Base-by-base conservation (phyloP, 805 yeast genomes). In the Cyberlindnera bimundalis region DNA sequence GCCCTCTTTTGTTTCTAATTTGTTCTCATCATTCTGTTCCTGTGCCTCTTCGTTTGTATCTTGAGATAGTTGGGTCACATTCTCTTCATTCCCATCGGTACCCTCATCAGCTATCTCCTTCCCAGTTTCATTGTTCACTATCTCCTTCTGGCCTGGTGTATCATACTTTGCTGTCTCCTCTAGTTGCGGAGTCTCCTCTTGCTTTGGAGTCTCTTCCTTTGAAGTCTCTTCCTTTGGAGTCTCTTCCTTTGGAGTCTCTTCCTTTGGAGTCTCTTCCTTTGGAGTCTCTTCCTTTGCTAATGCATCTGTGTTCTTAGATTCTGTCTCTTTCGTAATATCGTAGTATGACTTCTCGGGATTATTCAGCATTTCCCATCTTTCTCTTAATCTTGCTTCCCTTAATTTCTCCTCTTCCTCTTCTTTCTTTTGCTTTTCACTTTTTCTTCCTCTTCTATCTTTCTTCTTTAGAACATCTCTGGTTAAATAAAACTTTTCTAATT, bases 401-500 rank as follows among this genome's bases (percentile, higher is more conserved):
- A 41, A 55, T 36, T 31, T 55, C 32, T 28, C 64, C 46, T 50
- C 67, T 23, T 62, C 63, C 18, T 59, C 61, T 32, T 53, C 60
- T 29, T 49, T 53, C 55, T 65, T 72, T 59, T 65, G 69, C 53
- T 64, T 73, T 48, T 69, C 71, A 35, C 67, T 61, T 51, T 42
- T 62, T 52, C 62, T 62, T 51, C 63, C 69, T 58, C 69, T 69
- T 57, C 65, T 69, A 53, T 70, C 69, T 54, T 73, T 62, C 52
- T 71, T 66, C 65, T 63, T 64, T 46, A 56, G 7, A 48, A 60
- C 56, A 54, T 56, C 49, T 70, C 75, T 45, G 50, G 65, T 64
- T 63, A 48, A 29, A 35, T 45, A 62, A 41, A 67, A 67, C 44
- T 70, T 65, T 16, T 70, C 70, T 43, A 71, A 73, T 34, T 70